Evolutionary conservation across 2,329 filamentous ascomycete genomes (phyloP).

Genomic region (Parafenestella ontariensis): DNA sequence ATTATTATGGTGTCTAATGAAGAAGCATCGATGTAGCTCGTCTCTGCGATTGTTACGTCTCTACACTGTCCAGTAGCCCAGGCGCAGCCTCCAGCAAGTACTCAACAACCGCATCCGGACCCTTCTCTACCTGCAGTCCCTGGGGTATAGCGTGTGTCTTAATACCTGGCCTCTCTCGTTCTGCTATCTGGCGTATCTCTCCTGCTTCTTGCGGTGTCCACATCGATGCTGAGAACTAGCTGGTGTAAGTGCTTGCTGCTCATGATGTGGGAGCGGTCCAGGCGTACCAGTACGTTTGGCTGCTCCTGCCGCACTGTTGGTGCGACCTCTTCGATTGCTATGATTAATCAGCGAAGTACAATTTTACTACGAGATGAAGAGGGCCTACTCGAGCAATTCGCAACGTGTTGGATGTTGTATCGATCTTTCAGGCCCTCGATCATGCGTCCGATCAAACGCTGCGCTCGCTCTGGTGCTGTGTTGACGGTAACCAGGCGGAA

Average conservation of each 20-base stretch:
- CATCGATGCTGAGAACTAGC: slow-evolving; percentile 68
- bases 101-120: slow-evolving; percentile 64
- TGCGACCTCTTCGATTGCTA: slow-evolving; percentile 63
- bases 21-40: neutral
- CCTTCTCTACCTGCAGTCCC: slow-evolving; percentile 61
- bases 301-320: slow-evolving; percentile 59
- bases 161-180: slow-evolving; percentile 55
- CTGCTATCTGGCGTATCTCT: slow-evolving; percentile 56
- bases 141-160: slow-evolving; percentile 62
- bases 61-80: slow-evolving; percentile 25
- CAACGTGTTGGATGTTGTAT: slow-evolving; percentile 69
- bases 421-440: slow-evolving; percentile 67
- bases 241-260: neutral
- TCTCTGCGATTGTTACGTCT: neutral
- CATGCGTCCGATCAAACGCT: slow-evolving; percentile 67
- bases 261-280: neutral
- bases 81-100: slow-evolving; percentile 56
- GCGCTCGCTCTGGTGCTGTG: slow-evolving; percentile 70
- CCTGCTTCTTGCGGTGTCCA: slow-evolving; percentile 60
- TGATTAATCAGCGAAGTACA: slow-evolving; percentile 24
- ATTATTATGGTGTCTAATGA: neutral
- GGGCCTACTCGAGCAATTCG: slow-evolving; percentile 66
- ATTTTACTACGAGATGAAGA: neutral
- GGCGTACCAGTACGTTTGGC: slow-evolving; percentile 63
- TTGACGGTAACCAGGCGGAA: slow-evolving; percentile 73